Percentiles rank a stretch among this genome's conserved stretches.
Evolutionary conservation across 495 filamentous ascomycete genomes (phyloP).

Genomic region (Penicillium maclennaniae): DNA sequence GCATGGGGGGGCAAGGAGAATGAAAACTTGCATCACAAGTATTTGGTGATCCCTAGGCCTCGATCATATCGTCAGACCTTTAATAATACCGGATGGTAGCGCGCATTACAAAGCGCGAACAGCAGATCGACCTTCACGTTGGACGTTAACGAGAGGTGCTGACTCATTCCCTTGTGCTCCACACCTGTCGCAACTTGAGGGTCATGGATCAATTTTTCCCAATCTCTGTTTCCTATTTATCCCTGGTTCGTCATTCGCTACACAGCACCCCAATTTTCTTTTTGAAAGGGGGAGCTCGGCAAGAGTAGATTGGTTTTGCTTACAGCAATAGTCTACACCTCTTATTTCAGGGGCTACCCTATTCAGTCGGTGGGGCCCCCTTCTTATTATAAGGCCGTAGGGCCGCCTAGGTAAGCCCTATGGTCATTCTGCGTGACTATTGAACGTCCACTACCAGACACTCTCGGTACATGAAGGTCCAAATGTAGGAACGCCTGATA

Average conservation of each 20-base stretch:
- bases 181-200: constrained; percentile 13
- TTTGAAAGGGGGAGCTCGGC: background rate
- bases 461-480: background rate
- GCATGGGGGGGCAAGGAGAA: background rate
- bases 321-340: background rate
- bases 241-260: constrained; percentile 10
- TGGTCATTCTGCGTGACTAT: background rate
- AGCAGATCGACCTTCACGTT: background rate
- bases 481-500: constrained; percentile 8
- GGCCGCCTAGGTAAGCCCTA: background rate
- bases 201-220: background rate
- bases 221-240: constrained; percentile 3
- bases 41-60: background rate
- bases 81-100: background rate
- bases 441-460: background rate
- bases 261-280: background rate
- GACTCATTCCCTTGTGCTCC: constrained; percentile 16
- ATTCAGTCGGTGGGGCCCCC: background rate
- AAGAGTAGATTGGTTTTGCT: background rate
- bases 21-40: background rate
- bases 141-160: constrained; percentile 14
- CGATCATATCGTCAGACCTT: constrained; percentile 1
- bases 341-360: background rate
- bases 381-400: background rate
- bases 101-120: background rate